Base-by-base conservation (phyloP, 306 rosid species). In the Vigna radiata region DNA sequence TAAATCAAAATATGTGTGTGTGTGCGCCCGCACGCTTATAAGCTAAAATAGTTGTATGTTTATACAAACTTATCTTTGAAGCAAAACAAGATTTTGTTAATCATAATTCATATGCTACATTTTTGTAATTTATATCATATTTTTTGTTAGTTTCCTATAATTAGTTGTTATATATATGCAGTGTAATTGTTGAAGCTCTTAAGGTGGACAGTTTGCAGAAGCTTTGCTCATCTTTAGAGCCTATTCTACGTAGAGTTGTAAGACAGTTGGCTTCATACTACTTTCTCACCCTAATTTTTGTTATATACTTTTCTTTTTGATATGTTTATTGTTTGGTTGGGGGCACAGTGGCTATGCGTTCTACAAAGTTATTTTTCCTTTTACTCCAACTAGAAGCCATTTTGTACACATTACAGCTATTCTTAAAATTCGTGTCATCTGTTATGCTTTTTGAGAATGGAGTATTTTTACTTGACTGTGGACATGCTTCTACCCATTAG, bases 131-230 rank as follows among this genome's bases (percentile, higher is more conserved):
- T 79, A 33, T 59, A 6, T 36, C 1, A 1, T 33, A 33, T 70
- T 69, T 52, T 29, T 46, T 60, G 4, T 48, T 36, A 60, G 73
- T 68, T 62, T 77, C 37, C 47, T 29, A 56, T 50, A 63, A 53
- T 59, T 70, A 54, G 68, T 46, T 12, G 27, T 18, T 33, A 21
- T 77, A 48, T 86, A 31, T 77, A 63, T 83, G 73, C 92, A 90
- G 96, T 80, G 96, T 90, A 52, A 90, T 90, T 74, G 92, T 90
- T 27, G 96, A 90, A 85, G 96, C 96, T 62, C 91, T 90, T 65
- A 90, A 90, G 83, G 89, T 90, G 83, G 96, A 90, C 76, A 90
- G 96, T 88, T 82, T 90, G 85, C 96, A 90, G 79, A 90, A 90
- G 84, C 89, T 90, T 48, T 88, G 92, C 80, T 90, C 96, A 14